Evolutionary conservation across 148 eudicot species (phyloP), one percentile per base, ranked within the genome.

Genomic region (Bassia scoparia): DNA sequence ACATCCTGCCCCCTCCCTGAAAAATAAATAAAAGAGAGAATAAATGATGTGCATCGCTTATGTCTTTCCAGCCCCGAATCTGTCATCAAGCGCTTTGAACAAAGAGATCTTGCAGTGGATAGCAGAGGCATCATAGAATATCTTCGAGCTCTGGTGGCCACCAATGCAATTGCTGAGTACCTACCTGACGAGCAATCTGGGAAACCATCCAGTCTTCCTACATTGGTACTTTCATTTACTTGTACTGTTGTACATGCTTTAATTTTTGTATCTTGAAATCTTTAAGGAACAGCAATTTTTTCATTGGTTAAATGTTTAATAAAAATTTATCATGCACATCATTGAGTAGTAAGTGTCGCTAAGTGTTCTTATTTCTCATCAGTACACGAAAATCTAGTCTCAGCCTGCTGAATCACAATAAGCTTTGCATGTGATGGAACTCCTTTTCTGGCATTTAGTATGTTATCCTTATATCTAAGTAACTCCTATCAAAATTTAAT

Each of bases 111-210:
- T 86, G 92, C 89, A 24, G 88, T 87, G 29, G 97, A 95, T 73
- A 84, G 99, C 79, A 87, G 78, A 81, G 97, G 97, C 74, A 90
- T 95, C 60, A 89, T 83, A 64, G 97, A 91, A 71, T 95, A 95
- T 76, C 83, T 95, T 64, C 84, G 89, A 81, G 99, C 99, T 77
- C 82, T 95, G 44, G 99, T 95, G 68, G 83, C 86, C 27, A 91
- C 99, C 12, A 87, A 91, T 85, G 97, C 89, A 35, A 91, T 91
- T 72, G 79, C 90, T 68, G 96, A 95, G 23, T 95, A 89, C 82
- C 89, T 95, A 78, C 97, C 97, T 17, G 92, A 95, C 77, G 94
- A 91, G 78, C 84, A 88, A 77, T 88, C 92, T 54, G 97, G 97
- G 71, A 95, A 88, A 76, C 88, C 97, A 81, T 86, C 96, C n/a